Evolutionary conservation across 768 basidiomycete genomes (phyloP).

Genomic region (Amanita inopinata): DNA sequence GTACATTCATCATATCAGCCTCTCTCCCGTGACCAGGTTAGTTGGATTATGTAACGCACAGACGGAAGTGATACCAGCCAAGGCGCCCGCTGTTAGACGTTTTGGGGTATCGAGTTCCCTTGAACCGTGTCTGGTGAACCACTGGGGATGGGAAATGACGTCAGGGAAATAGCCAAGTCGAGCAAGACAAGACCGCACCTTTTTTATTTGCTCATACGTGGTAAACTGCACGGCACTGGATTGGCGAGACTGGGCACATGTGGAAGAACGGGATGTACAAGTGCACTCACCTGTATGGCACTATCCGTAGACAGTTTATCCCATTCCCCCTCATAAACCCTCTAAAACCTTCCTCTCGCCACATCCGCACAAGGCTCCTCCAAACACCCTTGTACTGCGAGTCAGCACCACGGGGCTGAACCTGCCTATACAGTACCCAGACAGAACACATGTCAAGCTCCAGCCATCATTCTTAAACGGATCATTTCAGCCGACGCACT

Average conservation of each 20-base stretch:
- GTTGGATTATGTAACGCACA: conserved; percentile 47
- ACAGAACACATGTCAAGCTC: background rate
- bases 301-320: conserved; percentile 86
- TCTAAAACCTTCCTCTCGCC: conserved; percentile 85
- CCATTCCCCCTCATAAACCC: conserved; percentile 93
- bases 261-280: conserved; percentile 13
- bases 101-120: conserved; percentile 82
- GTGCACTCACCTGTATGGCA: conserved; percentile 63
- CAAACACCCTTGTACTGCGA: conserved; percentile 78
- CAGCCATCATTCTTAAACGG: background rate
- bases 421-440: conserved; percentile 52
- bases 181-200: conserved; percentile 18
- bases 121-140: conserved; percentile 62
- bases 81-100: conserved; percentile 75
- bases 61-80: conserved; percentile 92
- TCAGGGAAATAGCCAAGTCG: conserved; percentile 16
- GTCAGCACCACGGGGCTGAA: conserved; percentile 60
- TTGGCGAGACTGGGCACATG: too few relatives aligned
- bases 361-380: conserved; percentile 79
- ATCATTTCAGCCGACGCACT: conserved; percentile 43
- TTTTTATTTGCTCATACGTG: conserved; percentile 87
- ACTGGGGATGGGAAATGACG: conserved; percentile 30
- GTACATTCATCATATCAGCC: background rate
- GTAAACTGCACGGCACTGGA: conserved; percentile 74
- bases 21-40: too few relatives aligned